Base-by-base conservation (phyloP, 139 green algal species). In the Chlorella sp. region DNA sequence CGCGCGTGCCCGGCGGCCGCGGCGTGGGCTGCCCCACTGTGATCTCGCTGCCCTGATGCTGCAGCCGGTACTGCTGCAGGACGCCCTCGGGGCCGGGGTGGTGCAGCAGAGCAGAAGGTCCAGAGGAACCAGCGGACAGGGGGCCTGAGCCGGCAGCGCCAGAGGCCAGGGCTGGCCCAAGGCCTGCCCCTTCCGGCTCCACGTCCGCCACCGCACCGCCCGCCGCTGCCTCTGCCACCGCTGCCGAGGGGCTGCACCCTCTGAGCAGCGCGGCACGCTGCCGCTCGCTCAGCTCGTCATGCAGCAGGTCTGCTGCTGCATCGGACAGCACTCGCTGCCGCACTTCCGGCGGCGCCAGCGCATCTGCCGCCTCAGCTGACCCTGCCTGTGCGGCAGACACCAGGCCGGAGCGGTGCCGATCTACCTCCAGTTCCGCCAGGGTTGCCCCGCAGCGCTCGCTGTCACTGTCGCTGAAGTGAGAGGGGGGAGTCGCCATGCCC, bases 401-500 rank as follows among this genome's bases (percentile, higher is more conserved):
- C 32, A 34, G n/a, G 54, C 79, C 46, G 32, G 32, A 9, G 64
- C 4, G 43, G 14, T 14, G 72, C 72, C 32, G 22, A 0, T 51
- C 38, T 19, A 40, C 69, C 69, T 48, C 43, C 30, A 32, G 1
- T 34, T 44, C 65, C 8, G 72, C 72, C 0, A 60, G 79, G 16
- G 62, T 0, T 51, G 11, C 38, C 30, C 43, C 51, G 51, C 51
- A 60, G 14, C 60, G 73, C 73, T 41, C 44, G 73, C 73, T 79
- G 44, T 64, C 79, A 64, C 77, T 83, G 58, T 84, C 79, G 77
- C 46, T 69, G 26, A 76, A 62, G 64, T 84, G 79, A 43, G 79
- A 84, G 79, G 64, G 64, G 0, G 79, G 79, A 8, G 79, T 84
- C 17, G 34, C 79, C 79, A 75, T 76, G 32, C 64, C 79, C 24